Percentiles rank a stretch among this genome's conserved stretches.
Conservation (phyloP, 2,329 filamentous ascomycete species). For the Claviceps sp. region DNA sequence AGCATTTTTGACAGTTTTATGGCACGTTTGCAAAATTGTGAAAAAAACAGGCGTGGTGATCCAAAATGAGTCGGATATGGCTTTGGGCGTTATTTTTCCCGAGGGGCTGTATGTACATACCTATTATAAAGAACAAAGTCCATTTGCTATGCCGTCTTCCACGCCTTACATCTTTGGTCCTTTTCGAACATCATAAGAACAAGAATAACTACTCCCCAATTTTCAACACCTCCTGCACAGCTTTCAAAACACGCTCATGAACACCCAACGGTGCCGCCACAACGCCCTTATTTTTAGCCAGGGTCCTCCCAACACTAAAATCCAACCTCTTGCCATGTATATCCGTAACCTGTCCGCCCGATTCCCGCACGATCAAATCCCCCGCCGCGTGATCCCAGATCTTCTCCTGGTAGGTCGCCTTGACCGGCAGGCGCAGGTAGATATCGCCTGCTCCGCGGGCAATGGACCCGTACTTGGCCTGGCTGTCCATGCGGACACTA, state of each 20-base stretch:
- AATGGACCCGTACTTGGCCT: conserved; percentile 95
- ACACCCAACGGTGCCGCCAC: conserved; percentile 71
- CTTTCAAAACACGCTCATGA: conserved; percentile 64
- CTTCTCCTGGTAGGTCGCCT: conserved; percentile 88
- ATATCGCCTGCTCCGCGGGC: conserved; percentile 88
- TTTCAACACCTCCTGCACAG: conserved; percentile 65
- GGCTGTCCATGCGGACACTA: conserved; percentile 93
- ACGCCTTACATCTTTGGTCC: too few relatives aligned
- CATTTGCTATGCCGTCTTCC: too few relatives aligned
- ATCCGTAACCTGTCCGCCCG: conserved; percentile 85
- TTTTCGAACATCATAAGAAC: too few relatives aligned
- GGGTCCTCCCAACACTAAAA: conserved; percentile 74
- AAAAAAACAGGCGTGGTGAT: too few relatives aligned
- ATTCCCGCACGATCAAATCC: conserved; percentile 85
- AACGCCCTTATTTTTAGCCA: conserved; percentile 85
- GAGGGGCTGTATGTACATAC: too few relatives aligned
- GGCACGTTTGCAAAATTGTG: too few relatives aligned
- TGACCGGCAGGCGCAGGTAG: conserved; percentile 79
- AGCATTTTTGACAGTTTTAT: too few relatives aligned
- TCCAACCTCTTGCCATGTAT: conserved; percentile 73
- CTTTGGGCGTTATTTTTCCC: too few relatives aligned
- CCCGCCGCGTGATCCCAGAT: conserved; percentile 99
- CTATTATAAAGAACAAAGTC: too few relatives aligned
- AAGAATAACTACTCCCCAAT: conserved; percentile 10
- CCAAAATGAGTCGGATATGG: too few relatives aligned